Conservation (phyloP, 306 rosid genomes). For the Citrullus colocynthis region DNA sequence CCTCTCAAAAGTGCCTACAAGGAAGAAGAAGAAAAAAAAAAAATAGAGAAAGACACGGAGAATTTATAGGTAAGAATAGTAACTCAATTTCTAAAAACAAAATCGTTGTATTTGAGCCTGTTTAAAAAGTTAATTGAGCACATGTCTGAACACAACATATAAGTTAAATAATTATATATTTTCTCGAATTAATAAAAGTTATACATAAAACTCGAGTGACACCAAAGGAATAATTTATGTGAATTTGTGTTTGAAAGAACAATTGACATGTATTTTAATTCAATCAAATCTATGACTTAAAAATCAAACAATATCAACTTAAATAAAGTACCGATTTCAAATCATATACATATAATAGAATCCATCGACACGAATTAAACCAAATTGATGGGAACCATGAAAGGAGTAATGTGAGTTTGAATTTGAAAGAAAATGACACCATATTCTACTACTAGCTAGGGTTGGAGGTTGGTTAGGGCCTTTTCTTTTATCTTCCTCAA, state of each 20-base stretch:
- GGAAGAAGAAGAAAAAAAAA: too few relatives aligned
- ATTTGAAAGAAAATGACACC: not conserved
- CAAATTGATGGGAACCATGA: not conserved
- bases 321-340: not conserved
- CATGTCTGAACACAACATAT: too few relatives aligned
- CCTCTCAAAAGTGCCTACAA: too few relatives aligned
- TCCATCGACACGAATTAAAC: not conserved
- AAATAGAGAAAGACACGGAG: not conserved
- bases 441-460: not conserved
- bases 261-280: not conserved
- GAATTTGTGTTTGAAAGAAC: not conserved
- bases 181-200: too few relatives aligned
- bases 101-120: not conserved
- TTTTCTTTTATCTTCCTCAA: not conserved
- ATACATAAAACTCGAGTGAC: too few relatives aligned
- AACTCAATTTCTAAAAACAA: too few relatives aligned
- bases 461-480: not conserved
- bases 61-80: not conserved
- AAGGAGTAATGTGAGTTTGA: not conserved
- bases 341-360: not conserved
- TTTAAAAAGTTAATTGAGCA: too few relatives aligned
- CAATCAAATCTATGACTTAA: not conserved
- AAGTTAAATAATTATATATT: too few relatives aligned
- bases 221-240: too few relatives aligned
- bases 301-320: not conserved